Percentiles rank a stretch among this genome's conserved stretches.
These are phyloP conservation scores for Aristolochia californica DNA, from an alignment of 164 flowering plant genomes.

Conservation along the genomic window DNA sequence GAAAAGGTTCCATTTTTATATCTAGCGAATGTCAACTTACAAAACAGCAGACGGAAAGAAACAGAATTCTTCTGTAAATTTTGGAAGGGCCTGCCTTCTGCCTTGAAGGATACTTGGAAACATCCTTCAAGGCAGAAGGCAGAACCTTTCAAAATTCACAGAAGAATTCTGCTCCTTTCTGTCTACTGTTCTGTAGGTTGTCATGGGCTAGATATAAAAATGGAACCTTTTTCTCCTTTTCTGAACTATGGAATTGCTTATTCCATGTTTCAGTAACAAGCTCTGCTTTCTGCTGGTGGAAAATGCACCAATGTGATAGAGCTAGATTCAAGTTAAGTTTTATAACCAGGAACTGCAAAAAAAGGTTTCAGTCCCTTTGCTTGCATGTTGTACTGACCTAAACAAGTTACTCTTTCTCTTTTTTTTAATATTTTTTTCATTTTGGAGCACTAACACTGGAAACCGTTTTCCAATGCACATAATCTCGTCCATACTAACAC, in stretches of 20 bases:
- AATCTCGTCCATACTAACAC: too few relatives aligned
- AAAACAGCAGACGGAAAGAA: conserved; percentile 93
- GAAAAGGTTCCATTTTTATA: conserved; percentile 77
- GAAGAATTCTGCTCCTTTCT: conserved; percentile 91
- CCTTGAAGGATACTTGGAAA: conserved; percentile 57
- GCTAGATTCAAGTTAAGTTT: conserved; percentile 47
- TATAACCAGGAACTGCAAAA: neutral
- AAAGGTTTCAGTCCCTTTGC: neutral
- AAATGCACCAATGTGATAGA: conserved; percentile 95
- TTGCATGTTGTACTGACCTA: neutral
- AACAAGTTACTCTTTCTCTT: too few relatives aligned
- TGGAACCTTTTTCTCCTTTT: conserved; percentile 58
- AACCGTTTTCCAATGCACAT: too few relatives aligned
- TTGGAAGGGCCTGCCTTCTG: conserved; percentile 93
- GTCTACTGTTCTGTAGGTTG: conserved; percentile 89
- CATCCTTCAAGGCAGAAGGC: conserved; percentile 73
- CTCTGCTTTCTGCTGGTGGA: conserved; percentile 80
- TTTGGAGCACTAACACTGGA: too few relatives aligned
- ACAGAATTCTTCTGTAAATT: conserved; percentile 82
- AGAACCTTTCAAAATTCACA: conserved; percentile 92
- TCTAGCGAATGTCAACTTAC: conserved; percentile 94
- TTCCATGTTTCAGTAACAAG: conserved; percentile 84
- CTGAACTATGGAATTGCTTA: conserved; percentile 62
- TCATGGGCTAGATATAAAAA: conserved; percentile 94
- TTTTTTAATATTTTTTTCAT: too few relatives aligned